These are phyloP conservation scores for Echium plantagineum DNA, from an alignment of 257 asterid species.

Conservation along the genomic window DNA sequence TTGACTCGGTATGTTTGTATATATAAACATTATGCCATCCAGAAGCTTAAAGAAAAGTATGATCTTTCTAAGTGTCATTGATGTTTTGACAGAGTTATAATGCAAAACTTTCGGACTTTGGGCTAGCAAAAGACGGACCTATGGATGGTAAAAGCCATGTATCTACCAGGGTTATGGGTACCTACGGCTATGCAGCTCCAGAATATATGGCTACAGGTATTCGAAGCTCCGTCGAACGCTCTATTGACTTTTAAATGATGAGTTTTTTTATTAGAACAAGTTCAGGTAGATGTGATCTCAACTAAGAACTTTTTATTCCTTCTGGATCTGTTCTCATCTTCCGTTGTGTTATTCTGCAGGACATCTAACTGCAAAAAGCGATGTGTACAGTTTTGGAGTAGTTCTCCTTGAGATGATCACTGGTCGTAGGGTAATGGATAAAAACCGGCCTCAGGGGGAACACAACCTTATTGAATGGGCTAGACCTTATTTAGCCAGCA, in stretches of 20 bases:
- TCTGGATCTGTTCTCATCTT: background rate
- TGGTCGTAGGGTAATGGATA: constrained; percentile 49
- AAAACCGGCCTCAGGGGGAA: constrained; percentile 56
- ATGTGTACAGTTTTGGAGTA: constrained; percentile 64
- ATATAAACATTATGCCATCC: background rate
- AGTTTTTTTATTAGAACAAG: no score
- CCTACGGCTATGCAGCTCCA: constrained; percentile 41
- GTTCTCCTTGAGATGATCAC: constrained; percentile 68
- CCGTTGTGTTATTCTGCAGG: constrained; percentile 26
- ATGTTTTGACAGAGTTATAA: constrained; percentile 22
- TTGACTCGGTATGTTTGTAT: constrained; percentile 27
- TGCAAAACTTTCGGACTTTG: constrained; percentile 40
- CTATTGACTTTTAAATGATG: no score
- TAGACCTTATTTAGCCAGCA: constrained; percentile 39
- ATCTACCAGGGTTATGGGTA: constrained; percentile 37
- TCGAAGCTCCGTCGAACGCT: background rate
- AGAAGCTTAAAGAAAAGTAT: no score
- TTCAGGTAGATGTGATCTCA: no score
- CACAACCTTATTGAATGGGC: constrained; percentile 70
- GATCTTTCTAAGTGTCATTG: background rate
- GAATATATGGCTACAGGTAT: constrained; percentile 38
- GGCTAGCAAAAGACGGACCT: constrained; percentile 40
- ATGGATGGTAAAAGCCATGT: constrained; percentile 32
- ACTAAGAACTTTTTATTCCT: background rate
- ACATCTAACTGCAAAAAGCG: constrained; percentile 60